These are phyloP conservation scores for Pharus latifolius DNA, from an alignment of 176 grass and related monocot species.

Conservation along the genomic window DNA sequence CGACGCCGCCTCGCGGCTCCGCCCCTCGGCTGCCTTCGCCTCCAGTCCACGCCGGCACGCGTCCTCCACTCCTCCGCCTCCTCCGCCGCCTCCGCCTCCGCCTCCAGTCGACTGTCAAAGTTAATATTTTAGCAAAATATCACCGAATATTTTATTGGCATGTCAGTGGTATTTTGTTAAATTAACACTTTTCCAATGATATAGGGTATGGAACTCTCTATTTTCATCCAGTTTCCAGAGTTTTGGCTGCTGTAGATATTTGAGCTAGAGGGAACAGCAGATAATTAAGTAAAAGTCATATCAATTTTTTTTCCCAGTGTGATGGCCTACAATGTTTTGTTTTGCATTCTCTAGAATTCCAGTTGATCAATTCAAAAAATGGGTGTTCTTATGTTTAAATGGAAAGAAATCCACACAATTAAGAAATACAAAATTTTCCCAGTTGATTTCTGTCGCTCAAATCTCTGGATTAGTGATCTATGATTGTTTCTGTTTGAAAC, in stretches of 20 bases:
- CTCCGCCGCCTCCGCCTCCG: too few relatives aligned
- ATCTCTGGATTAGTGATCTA: neutral
- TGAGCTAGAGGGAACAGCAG: slow-evolving; percentile 9
- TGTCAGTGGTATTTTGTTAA: too few relatives aligned
- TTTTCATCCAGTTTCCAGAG: neutral
- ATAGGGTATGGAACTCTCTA: too few relatives aligned
- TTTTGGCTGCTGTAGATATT: slow-evolving; percentile 29
- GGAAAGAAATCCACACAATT: neutral
- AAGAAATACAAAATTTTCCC: neutral
- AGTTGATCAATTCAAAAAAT: neutral
- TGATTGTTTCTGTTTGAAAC: neutral
- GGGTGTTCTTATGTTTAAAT: neutral
- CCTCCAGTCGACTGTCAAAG: too few relatives aligned
- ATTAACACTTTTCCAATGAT: too few relatives aligned
- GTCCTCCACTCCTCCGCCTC: too few relatives aligned
- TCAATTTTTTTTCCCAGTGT: slow-evolving; percentile 13
- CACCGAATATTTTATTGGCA: too few relatives aligned
- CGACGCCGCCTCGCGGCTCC: too few relatives aligned
- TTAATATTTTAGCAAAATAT: too few relatives aligned
- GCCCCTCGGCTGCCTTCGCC: too few relatives aligned
- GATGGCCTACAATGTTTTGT: neutral
- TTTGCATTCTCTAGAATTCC: slow-evolving; percentile 1
- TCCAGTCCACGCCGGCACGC: too few relatives aligned
- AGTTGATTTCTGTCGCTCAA: neutral
- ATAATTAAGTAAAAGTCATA: neutral